Evolutionary conservation across 257 asterid species (phyloP).

Genomic region (Salvia miltiorrhiza): DNA sequence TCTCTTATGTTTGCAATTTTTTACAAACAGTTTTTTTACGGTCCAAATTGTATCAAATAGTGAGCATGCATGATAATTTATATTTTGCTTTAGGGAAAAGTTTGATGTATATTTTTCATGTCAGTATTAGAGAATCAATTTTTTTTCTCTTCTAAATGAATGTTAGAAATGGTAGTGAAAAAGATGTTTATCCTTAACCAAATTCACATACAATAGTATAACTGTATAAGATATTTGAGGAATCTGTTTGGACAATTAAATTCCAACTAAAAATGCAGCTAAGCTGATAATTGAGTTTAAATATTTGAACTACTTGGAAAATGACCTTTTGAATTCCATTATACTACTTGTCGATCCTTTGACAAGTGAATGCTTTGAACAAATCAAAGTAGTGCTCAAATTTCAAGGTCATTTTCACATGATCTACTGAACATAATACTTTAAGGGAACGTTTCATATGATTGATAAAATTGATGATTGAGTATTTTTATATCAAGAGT

Average conservation of each 20-base stretch:
- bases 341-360: background rate
- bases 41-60: too few relatives aligned
- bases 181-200: background rate
- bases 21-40: background rate
- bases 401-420: too few relatives aligned
- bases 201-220: background rate
- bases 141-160: background rate
- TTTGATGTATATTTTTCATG: too few relatives aligned
- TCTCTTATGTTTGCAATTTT: background rate
- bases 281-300: constrained; percentile 16
- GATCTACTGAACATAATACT: too few relatives aligned
- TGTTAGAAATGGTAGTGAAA: background rate
- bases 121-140: background rate
- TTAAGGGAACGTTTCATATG: too few relatives aligned
- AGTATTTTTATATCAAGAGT: too few relatives aligned
- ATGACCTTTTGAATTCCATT: constrained; percentile 14
- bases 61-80: too few relatives aligned
- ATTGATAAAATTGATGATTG: too few relatives aligned
- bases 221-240: background rate
- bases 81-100: too few relatives aligned
- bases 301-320: constrained; percentile 19
- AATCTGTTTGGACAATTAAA: background rate
- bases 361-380: background rate
- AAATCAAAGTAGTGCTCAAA: background rate
- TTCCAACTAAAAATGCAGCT: constrained; percentile 27